phyloP scores from a whole-genome alignment of 1,284 basidiomycete genomes.

The Sanghuangporus weigelae region DNA sequence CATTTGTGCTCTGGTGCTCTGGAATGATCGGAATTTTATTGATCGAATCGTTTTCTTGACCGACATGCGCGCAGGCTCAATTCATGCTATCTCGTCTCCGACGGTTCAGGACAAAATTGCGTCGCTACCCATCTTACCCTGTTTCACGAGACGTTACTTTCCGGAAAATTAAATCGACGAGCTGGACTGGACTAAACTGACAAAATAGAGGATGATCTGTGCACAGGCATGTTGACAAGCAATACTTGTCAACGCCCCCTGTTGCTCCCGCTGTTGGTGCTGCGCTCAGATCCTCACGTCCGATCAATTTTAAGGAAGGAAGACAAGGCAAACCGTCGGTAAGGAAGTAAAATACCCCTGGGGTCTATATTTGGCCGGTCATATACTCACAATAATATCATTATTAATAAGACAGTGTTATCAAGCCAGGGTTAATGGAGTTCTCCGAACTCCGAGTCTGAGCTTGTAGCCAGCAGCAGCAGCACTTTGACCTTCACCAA shows the following conservation, averaged over 20 bases:
- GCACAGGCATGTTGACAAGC: too few species aligned
- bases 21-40: neutral
- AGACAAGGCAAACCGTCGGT: neutral
- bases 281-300: neutral
- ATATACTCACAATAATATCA: too few species aligned
- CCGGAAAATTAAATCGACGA: neutral
- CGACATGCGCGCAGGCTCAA: too few species aligned
- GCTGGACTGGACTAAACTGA: neutral
- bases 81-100: neutral
- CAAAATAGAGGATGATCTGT: too few species aligned
- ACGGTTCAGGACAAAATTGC: neutral
- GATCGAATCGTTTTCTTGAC: neutral
- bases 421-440: too few species aligned
- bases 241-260: too few species aligned
- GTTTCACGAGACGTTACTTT: neutral
- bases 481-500: too few species aligned
- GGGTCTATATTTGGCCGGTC: neutral
- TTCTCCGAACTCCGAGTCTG: too few species aligned
- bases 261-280: too few species aligned
- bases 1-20: neutral
- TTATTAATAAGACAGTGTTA: too few species aligned
- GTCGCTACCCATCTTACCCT: neutral
- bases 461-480: too few species aligned
- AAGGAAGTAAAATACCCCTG: too few species aligned
- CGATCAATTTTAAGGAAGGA: neutral